phyloP scores from a whole-genome alignment of 148 eudicot genomes.

The Arctostaphylos glauca region DNA sequence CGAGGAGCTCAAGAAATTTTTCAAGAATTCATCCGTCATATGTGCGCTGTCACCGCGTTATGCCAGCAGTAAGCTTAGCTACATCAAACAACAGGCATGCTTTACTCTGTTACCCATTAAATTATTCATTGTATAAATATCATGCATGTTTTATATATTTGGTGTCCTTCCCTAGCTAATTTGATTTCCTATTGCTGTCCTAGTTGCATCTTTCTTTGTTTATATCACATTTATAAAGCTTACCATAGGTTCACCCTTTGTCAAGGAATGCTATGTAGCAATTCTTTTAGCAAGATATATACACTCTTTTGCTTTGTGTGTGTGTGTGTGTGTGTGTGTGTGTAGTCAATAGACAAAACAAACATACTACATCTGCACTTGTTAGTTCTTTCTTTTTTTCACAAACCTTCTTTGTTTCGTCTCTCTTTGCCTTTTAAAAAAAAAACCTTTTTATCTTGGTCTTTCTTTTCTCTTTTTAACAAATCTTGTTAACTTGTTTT shows the following conservation, averaged over 20 bases:
- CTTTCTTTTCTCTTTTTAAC: no score
- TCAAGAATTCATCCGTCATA: slow-evolving; percentile 86
- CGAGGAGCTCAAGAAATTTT: slow-evolving; percentile 87
- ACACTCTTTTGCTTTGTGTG: neutral
- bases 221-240: neutral
- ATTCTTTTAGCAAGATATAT: neutral
- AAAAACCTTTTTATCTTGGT: no score
- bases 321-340: neutral
- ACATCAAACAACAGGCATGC: slow-evolving; percentile 75
- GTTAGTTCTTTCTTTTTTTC: neutral
- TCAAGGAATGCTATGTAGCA: neutral
- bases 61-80: slow-evolving; percentile 74
- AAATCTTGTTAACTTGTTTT: no score
- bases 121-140: neutral
- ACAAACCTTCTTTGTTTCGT: neutral
- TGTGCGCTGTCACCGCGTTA: slow-evolving; percentile 91
- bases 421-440: neutral
- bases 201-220: neutral
- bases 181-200: neutral
- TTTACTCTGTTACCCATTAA: slow-evolving; percentile 2
- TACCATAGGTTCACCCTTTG: neutral
- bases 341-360: neutral
- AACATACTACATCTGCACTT: neutral
- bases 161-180: neutral
- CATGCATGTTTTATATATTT: neutral